Percentiles rank a stretch among this genome's conserved stretches.
Evolutionary conservation across 768 basidiomycete genomes (phyloP).

Genomic region (Dentipellis sp.): DNA sequence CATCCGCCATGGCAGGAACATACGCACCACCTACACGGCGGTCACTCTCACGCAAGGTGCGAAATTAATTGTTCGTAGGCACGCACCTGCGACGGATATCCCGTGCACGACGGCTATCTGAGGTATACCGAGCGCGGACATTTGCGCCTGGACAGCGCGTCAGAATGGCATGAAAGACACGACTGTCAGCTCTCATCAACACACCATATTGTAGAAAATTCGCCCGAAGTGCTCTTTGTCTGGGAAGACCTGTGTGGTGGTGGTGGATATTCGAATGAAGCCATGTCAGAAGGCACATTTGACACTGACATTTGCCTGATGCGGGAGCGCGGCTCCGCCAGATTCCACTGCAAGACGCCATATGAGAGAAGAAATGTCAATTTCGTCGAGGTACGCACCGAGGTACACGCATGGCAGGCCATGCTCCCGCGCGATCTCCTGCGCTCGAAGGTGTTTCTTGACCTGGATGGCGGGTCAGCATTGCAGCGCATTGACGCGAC

Average conservation of each 20-base stretch:
- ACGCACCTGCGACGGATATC: constrained; percentile 79
- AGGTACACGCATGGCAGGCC: constrained; percentile 86
- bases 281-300: background rate
- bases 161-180: background rate
- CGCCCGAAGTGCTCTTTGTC: constrained; percentile 94
- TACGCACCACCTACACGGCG: constrained; percentile 51
- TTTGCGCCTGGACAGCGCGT: constrained; percentile 53
- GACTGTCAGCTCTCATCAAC: constrained; percentile 9
- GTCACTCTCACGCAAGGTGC: background rate
- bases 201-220: constrained; percentile 95
- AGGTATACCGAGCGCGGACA: constrained; percentile 86
- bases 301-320: constrained; percentile 68
- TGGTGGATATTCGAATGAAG: background rate
- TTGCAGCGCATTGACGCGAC: background rate
- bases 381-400: constrained; percentile 38
- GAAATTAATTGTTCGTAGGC: background rate
- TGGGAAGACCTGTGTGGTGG: constrained; percentile 57
- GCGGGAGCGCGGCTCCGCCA: constrained; percentile 86
- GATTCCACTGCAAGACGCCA: constrained; percentile 60
- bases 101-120: constrained; percentile 93
- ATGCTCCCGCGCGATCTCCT: constrained; percentile 91
- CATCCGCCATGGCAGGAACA: constrained; percentile 95
- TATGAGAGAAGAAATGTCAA: constrained; percentile 3
- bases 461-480: constrained; percentile 34
- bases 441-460: constrained; percentile 92